A percentile compares a stretch with the other conserved stretches of the same genome.
Evolutionary conservation across 2,329 filamentous ascomycete species (phyloP).

Genomic region (Dothistroma septosporum): DNA sequence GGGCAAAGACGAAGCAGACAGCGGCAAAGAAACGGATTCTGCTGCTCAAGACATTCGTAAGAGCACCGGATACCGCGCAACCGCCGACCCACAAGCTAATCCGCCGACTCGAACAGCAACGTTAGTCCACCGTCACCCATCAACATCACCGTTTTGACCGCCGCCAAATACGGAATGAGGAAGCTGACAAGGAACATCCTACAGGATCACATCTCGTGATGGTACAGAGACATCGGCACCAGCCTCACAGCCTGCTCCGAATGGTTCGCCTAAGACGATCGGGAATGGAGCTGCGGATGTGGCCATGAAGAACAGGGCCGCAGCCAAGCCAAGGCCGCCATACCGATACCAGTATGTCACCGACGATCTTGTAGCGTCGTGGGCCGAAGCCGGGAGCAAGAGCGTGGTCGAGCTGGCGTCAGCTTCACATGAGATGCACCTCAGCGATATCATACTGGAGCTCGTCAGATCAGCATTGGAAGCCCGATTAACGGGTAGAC

Average conservation of each 20-base stretch:
- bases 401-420: slow-evolving; percentile 63
- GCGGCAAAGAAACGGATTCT: slow-evolving; percentile 9
- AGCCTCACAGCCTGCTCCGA: background rate
- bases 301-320: background rate
- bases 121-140: slow-evolving; percentile 3
- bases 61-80: background rate
- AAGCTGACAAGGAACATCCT: slow-evolving; percentile 8
- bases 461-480: slow-evolving; percentile 72
- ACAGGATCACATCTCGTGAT: slow-evolving; percentile 9
- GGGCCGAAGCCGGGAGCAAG: slow-evolving; percentile 64
- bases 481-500: slow-evolving; percentile 59
- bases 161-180: slow-evolving; percentile 2
- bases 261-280: background rate
- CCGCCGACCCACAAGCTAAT: background rate
- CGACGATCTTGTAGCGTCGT: slow-evolving; percentile 61
- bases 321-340: slow-evolving; percentile 21
- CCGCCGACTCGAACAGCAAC: slow-evolving; percentile 3
- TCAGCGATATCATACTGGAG: slow-evolving; percentile 78
- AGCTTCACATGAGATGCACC: slow-evolving; percentile 62
- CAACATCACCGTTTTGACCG: background rate
- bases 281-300: slow-evolving; percentile 12
- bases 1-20: slow-evolving; percentile 15
- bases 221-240: slow-evolving; percentile 13
- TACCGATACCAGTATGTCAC: slow-evolving; percentile 76
- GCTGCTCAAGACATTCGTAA: slow-evolving; percentile 13